Evolutionary conservation across 495 filamentous ascomycete genomes (phyloP).

Genomic region (Ascodesmis nigricans): DNA sequence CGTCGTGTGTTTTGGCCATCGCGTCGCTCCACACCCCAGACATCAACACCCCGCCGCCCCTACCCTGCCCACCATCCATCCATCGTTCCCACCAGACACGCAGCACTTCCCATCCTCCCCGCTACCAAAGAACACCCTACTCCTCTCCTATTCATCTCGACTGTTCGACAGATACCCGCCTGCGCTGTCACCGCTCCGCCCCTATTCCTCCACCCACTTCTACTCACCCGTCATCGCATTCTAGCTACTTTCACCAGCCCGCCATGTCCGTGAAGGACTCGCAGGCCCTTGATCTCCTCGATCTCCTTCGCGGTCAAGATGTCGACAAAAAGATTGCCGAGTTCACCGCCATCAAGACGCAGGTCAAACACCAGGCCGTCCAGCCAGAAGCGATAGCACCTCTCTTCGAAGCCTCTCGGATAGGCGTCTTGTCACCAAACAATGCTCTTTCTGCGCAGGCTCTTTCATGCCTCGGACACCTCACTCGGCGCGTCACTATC

Average conservation of each 20-base stretch:
- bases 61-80: conserved; percentile 6
- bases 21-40: conserved; percentile 5
- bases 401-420: conserved; percentile 19
- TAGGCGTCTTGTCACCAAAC: conserved; percentile 16
- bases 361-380: conserved; percentile 20
- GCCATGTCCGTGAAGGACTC: conserved; percentile 19
- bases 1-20: too few relatives aligned
- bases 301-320: conserved; percentile 19
- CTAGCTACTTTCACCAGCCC: not conserved
- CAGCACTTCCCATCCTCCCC: not conserved
- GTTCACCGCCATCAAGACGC: conserved; percentile 18
- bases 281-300: conserved; percentile 20
- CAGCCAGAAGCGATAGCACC: conserved; percentile 20
- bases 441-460: conserved; percentile 18
- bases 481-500: conserved; percentile 57
- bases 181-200: too few relatives aligned
- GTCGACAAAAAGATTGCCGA: conserved; percentile 20
- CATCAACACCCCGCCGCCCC: conserved; percentile 11
- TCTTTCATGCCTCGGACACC: conserved; percentile 60
- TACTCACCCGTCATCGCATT: not conserved
- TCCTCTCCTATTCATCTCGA: conserved; percentile 5
- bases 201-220: not conserved
- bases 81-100: conserved; percentile 1
- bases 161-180: not conserved
- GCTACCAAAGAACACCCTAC: conserved; percentile 2